Evolutionary conservation across 768 basidiomycete species (phyloP).

Genomic region (Auricularia cornea): DNA sequence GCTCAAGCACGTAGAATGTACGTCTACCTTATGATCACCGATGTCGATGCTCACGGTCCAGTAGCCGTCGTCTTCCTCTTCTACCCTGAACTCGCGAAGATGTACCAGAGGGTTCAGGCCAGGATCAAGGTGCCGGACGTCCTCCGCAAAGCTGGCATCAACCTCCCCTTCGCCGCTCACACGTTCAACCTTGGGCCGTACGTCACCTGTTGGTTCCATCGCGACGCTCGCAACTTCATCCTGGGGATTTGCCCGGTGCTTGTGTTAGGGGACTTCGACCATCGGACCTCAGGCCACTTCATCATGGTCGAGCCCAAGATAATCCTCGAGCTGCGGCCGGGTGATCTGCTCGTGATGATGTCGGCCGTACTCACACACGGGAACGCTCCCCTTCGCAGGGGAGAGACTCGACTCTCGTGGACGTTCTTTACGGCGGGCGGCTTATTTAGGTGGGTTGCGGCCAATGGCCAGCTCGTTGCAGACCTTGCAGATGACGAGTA

Average conservation of each 20-base stretch:
- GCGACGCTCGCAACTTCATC: conserved; percentile 23
- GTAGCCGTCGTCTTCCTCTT: not conserved
- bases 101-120: not conserved
- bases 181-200: conserved; percentile 26
- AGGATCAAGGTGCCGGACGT: not conserved
- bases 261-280: conserved; percentile 22
- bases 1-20: not conserved
- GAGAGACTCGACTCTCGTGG: conserved; percentile 16
- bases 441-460: conserved; percentile 1
- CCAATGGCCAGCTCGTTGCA: not conserved
- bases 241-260: conserved; percentile 27
- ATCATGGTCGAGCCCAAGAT: conserved; percentile 23
- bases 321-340: conserved; percentile 19
- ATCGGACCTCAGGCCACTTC: conserved; percentile 23
- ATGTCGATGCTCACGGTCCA: no score
- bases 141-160: not conserved
- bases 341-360: conserved; percentile 21
- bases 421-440: conserved; percentile 11
- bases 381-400: conserved; percentile 16
- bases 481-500: no score
- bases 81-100: not conserved
- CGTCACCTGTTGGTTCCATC: conserved; percentile 13
- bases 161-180: conserved; percentile 19
- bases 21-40: not conserved
- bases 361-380: conserved; percentile 21